Evolutionary conservation across 352 stramenopile species (phyloP).

Genomic region (Globisporangium camurandrum): DNA sequence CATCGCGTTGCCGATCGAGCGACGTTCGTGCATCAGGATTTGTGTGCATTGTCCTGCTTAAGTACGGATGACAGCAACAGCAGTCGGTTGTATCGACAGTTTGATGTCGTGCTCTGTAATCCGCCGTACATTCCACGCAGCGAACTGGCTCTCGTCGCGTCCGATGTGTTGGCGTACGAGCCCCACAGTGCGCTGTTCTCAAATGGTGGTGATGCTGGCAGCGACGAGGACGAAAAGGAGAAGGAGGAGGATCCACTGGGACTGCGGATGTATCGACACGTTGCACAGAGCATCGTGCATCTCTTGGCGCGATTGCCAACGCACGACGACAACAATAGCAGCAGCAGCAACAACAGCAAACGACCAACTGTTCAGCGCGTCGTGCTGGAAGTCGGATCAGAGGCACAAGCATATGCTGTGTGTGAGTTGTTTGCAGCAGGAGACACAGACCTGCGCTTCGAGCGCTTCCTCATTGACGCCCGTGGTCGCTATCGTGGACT

Average conservation of each 20-base stretch:
- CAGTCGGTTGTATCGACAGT: slow-evolving; percentile 22
- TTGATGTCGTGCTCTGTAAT: slow-evolving; percentile 71
- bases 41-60: no score
- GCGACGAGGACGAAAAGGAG: not conserved
- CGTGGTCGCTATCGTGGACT: slow-evolving; percentile 28
- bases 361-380: slow-evolving; percentile 6
- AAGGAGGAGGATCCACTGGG: slow-evolving; percentile 19
- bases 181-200: slow-evolving; percentile 71
- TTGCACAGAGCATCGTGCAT: slow-evolving; percentile 24
- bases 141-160: slow-evolving; percentile 46
- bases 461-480: slow-evolving; percentile 34
- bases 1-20: slow-evolving; percentile 12
- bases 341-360: not conserved
- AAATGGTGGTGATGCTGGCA: slow-evolving; percentile 17
- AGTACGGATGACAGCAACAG: not conserved
- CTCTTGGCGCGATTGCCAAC: slow-evolving; percentile 25
- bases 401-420: slow-evolving; percentile 39
- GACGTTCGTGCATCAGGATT: slow-evolving; percentile 26
- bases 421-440: slow-evolving; percentile 24
- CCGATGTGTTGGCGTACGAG: slow-evolving; percentile 56
- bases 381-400: slow-evolving; percentile 53
- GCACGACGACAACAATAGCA: no score
- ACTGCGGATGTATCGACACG: slow-evolving; percentile 42
- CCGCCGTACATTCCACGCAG: slow-evolving; percentile 60
- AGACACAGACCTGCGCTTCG: slow-evolving; percentile 13